Base-by-base conservation (phyloP, 2,329 filamentous ascomycete species). In the Aschersonia sp. region DNA sequence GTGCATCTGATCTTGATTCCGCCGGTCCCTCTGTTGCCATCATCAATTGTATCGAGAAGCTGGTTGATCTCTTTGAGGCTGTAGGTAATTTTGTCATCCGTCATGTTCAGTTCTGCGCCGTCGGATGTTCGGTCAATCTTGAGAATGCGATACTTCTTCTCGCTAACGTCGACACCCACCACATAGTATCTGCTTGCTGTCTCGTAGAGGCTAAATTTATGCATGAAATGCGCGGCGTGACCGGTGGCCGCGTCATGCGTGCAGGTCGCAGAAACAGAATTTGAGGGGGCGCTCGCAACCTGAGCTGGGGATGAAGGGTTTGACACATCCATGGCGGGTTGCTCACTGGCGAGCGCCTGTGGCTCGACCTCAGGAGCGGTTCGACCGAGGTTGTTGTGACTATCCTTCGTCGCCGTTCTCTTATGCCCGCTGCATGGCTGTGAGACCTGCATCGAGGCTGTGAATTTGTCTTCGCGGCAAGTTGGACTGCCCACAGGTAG, bases 121-220 rank as follows among this genome's bases (percentile, higher is more conserved):
- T 89, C 85, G 31, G 83, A 81, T 5, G 87, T 95, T 43, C 92
- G 81, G 61, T 97, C 90, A 56, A 98, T 94, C 64, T 97, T 96
- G 60, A 98, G 69, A 49, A 98, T 87, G 46, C 89, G 81, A 64
- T 92, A 97, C 30, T 85, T 80, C 57, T 79, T 83, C 63, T 97
- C 92, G 55, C 87, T 82, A 48, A 95, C 79, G 61, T 98, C 92
- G 46, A 86, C 85, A 11, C 92, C 92, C 14, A 97, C 87, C 53
- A 98, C 83, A 63, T 96, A 98, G 64, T 92, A 98, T 46, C 87
- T 79, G 48, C 83, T 87, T 10, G 87, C 85, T 4, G 92, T 98
- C 68, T 98, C 92, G 65, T 98, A 97, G 29, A 98, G 69, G n/a
- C 86, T 92, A 65, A 95, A 97, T 59, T 92, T 94, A 70, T 96